These are phyloP conservation scores for Thielaviopsis ethacetica DNA, from an alignment of 2,329 filamentous ascomycete genomes.

Conservation along the genomic window DNA sequence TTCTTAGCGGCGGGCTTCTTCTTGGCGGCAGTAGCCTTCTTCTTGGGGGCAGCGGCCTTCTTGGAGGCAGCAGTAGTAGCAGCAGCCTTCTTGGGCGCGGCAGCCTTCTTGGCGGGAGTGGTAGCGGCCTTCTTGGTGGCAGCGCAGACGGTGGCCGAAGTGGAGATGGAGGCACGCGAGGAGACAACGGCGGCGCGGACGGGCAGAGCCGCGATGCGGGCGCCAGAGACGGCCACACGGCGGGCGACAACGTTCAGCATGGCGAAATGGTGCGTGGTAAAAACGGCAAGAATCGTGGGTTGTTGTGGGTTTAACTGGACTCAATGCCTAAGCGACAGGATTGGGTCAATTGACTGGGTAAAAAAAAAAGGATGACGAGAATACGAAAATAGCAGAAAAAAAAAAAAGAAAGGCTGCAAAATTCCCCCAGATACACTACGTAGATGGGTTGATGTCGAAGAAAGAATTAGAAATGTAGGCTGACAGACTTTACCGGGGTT, in stretches of 20 bases:
- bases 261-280: background rate
- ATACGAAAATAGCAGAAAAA: too few relatives aligned
- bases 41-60: constrained; percentile 13
- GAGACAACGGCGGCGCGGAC: constrained; percentile 5
- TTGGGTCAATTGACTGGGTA: background rate
- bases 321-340: too few relatives aligned
- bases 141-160: background rate
- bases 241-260: constrained; percentile 8
- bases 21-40: constrained; percentile 4
- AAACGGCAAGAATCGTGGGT: background rate
- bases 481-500: too few relatives aligned
- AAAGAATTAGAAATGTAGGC: too few relatives aligned
- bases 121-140: background rate
- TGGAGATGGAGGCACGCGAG: constrained; percentile 1
- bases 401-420: too few relatives aligned
- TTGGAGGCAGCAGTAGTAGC: constrained; percentile 14
- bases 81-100: constrained; percentile 6
- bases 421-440: too few relatives aligned
- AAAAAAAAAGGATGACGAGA: too few relatives aligned
- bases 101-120: background rate
- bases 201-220: constrained; percentile 6
- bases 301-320: background rate
- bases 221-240: constrained; percentile 5
- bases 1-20: constrained; percentile 17
- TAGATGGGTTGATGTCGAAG: too few relatives aligned